Base-by-base conservation (phyloP, 1,284 basidiomycete species). In the Rhodotorula glutinis region DNA sequence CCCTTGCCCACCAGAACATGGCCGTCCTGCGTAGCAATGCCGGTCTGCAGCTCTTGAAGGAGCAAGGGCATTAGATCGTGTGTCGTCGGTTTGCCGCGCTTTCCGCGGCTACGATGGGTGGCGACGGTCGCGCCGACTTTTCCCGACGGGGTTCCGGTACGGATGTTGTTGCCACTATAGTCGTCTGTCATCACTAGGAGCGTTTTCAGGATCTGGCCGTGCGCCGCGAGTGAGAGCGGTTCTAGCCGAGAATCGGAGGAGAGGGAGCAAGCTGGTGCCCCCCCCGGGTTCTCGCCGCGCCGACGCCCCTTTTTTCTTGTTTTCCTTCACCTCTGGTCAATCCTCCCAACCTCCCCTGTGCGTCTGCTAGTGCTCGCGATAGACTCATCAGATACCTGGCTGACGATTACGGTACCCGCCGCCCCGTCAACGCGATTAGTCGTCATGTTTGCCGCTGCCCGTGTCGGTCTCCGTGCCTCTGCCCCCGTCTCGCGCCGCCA, bases 1-100 rank as follows among this genome's bases (percentile, higher is more conserved):
- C 33, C 33, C 7, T 11, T 38, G n/a, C 46, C 46, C 21, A 19
- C 25, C 59, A 71, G 70, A 72, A 72, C 60, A 72, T 72, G 70
- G 70, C 65, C 27, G 64, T 72, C 8, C 29, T 72, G n/a, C 59
- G 70, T 4, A 55, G 55, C 3, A 72, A 72, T 43, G 59, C 63
- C 16, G 70, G 64, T 13, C 54, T 72, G 10, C 55, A 59, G 41
- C 46, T 60, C 30, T 58, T 72, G 25, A 63, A 62, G 51, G 66
- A 70, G 53, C 30, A 52, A n/a, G 69, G 69, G 3, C 69, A 70
- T 43, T 70, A 43, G 29, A 41, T 17, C 23, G 23, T 19, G 1
- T 47, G 46, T 47, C 9, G 21, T 46, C 46, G 21, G 23, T 47
- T n/a, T 47, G 23, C 46, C 46, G 46, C 7, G 46, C 46, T 47